These are phyloP conservation scores for Miscanthus lutarioriparius DNA, from an alignment of 176 grass and related monocot genomes.

Conservation along the genomic window DNA sequence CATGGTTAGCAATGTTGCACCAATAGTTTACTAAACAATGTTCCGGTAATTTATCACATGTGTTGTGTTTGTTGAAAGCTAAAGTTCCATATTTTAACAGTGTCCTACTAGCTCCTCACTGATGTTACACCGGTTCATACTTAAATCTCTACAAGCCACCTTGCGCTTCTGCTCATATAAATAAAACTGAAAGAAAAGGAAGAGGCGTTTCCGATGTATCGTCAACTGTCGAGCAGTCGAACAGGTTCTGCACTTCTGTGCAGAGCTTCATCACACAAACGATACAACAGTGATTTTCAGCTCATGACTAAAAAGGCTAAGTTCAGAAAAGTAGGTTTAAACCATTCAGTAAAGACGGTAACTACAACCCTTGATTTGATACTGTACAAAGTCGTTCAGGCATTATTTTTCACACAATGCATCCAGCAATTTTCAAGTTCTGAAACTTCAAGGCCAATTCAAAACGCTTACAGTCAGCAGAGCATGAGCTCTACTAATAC, in stretches of 20 bases:
- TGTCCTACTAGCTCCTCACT: background rate
- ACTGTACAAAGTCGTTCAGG: background rate
- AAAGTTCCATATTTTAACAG: too few relatives aligned
- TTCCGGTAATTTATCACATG: too few relatives aligned
- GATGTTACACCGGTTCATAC: background rate
- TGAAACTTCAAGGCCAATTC: background rate
- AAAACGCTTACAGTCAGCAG: background rate
- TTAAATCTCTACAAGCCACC: too few relatives aligned
- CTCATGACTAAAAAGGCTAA: background rate
- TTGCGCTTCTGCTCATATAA: too few relatives aligned
- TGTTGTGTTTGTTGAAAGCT: too few relatives aligned
- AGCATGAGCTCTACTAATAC: background rate
- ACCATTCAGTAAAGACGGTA: background rate
- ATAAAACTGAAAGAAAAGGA: too few relatives aligned
- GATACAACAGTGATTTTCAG: background rate
- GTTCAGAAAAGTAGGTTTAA: background rate
- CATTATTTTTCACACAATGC: background rate
- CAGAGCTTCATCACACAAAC: background rate
- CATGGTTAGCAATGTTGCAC: too few relatives aligned
- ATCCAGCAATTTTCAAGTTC: background rate
- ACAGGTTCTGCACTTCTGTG: background rate
- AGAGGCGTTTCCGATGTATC: background rate
- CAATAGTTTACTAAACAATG: too few relatives aligned
- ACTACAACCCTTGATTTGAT: background rate
- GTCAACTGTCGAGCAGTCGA: background rate